These are phyloP conservation scores for Calonectria pseudoreteaudii DNA, from an alignment of 2,329 filamentous ascomycete genomes.

Conservation along the genomic window DNA sequence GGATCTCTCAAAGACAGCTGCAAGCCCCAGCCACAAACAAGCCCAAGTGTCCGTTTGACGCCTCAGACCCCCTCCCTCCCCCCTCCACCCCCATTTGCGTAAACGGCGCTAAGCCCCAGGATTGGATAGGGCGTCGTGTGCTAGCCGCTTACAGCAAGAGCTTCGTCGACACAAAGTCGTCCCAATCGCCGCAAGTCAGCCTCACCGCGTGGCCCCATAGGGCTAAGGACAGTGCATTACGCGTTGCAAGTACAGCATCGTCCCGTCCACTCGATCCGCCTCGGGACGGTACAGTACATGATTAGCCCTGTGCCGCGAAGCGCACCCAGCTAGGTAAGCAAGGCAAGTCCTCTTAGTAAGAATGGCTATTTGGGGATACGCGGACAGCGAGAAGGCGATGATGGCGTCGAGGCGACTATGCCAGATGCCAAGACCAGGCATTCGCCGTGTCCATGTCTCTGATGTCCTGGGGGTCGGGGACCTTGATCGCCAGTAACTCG, in stretches of 20 bases:
- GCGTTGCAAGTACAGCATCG: conserved; percentile 17
- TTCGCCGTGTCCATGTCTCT: neutral
- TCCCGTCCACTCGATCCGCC: conserved; percentile 11
- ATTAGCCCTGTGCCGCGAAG: neutral
- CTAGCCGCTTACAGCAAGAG: conserved; percentile 14
- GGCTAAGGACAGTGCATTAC: conserved; percentile 17
- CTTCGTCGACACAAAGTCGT: conserved; percentile 9
- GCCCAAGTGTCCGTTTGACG: neutral
- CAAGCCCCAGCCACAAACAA: neutral
- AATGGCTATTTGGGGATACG: neutral
- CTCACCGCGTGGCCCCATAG: conserved; percentile 25
- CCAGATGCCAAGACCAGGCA: neutral
- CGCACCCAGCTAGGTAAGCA: conserved; percentile 5
- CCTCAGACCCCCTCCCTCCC: neutral
- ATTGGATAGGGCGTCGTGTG: neutral
- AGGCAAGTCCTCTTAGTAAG: conserved; percentile 2
- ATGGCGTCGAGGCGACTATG: neutral
- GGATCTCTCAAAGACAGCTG: neutral
- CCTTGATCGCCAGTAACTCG: neutral
- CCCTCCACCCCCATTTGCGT: neutral
- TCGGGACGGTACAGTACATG: conserved; percentile 1
- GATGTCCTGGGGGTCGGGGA: neutral
- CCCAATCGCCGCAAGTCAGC: conserved; percentile 11
- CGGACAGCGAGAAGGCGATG: neutral
- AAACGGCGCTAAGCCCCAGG: conserved; percentile 15